phyloP scores from a whole-genome alignment of 305 asterid genomes.

The Fraxinus sp. region DNA sequence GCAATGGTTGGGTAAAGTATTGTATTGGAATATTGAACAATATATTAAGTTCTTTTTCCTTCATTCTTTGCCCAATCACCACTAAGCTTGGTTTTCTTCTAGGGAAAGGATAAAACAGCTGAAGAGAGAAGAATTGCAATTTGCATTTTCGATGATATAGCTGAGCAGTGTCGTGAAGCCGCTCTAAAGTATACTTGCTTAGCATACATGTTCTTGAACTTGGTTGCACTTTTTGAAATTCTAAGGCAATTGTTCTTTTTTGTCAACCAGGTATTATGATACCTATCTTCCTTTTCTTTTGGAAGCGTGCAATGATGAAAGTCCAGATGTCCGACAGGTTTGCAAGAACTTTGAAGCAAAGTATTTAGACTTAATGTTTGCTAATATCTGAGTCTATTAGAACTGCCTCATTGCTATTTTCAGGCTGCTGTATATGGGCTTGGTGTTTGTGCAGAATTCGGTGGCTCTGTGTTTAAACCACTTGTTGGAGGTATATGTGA shows the following conservation, averaged over 20 bases:
- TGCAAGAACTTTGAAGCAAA: conserved; percentile 1
- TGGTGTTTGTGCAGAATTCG: conserved; percentile 92
- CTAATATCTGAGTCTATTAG: conserved; percentile 18
- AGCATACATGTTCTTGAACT: background rate
- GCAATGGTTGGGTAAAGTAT: background rate
- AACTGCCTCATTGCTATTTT: conserved; percentile 23
- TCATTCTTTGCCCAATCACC: background rate
- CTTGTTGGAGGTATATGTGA: conserved; percentile 74
- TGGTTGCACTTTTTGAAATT: conserved; percentile 18
- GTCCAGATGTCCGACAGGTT: conserved; percentile 90
- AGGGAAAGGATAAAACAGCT: conserved; percentile 89
- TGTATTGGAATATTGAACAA: background rate
- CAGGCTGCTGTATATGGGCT: conserved; percentile 99
- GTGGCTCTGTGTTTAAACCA: conserved; percentile 74
- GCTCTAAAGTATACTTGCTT: conserved; percentile 63
- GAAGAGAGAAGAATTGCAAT: conserved; percentile 97
- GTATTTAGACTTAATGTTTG: background rate
- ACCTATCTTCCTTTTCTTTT: conserved; percentile 87
- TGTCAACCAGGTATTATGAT: conserved; percentile 73
- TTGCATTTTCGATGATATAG: conserved; percentile 95
- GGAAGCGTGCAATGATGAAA: conserved; percentile 95
- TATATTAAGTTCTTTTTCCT: background rate
- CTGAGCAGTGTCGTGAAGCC: conserved; percentile 85
- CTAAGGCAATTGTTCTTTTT: conserved; percentile 9
- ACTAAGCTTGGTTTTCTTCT: conserved; percentile 19